Percentiles rank a stretch among this genome's conserved stretches.
Conservation (phyloP, 1,139 yeast genomes). For the Debaryomyces udenii region DNA sequence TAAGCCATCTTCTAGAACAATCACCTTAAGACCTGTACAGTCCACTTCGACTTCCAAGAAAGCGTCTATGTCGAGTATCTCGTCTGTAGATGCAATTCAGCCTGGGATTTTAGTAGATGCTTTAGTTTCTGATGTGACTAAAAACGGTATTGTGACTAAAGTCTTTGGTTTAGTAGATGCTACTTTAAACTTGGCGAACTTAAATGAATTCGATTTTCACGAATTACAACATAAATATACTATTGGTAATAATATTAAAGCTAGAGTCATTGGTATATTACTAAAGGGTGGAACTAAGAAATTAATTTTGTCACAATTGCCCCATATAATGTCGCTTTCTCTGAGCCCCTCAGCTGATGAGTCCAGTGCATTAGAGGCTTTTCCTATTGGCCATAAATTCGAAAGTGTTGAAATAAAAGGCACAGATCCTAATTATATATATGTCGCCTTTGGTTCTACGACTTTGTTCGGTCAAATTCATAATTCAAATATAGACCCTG, state of each 20-base stretch:
- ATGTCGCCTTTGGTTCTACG: conserved; percentile 60
- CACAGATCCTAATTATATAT: conserved; percentile 56
- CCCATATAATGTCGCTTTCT: conserved; percentile 48
- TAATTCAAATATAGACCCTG: conserved; percentile 65
- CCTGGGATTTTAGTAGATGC: conserved; percentile 88
- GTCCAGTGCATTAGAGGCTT: conserved; percentile 57
- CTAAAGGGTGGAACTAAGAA: conserved; percentile 59
- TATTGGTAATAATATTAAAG: conserved; percentile 66
- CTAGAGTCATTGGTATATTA: conserved; percentile 69
- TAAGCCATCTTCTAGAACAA: conserved; percentile 58
- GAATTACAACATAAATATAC: conserved; percentile 64
- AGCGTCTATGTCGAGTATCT: conserved; percentile 53
- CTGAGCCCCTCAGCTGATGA: conserved; percentile 12
- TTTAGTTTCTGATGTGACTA: conserved; percentile 58
- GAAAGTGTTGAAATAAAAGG: conserved; percentile 61
- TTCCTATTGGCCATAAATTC: conserved; percentile 75
- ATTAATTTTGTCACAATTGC: conserved; percentile 64
- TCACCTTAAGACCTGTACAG: conserved; percentile 55
- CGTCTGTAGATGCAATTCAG: conserved; percentile 74
- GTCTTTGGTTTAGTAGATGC: conserved; percentile 78
- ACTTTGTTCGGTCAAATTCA: conserved; percentile 68
- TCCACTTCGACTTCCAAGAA: conserved; percentile 37
- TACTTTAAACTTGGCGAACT: conserved; percentile 68
- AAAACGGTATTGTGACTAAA: conserved; percentile 66
- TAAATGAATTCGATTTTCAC: conserved; percentile 50